phyloP scores from a whole-genome alignment of 2,329 filamentous ascomycete species.

The Microsporum ferrugineum region DNA sequence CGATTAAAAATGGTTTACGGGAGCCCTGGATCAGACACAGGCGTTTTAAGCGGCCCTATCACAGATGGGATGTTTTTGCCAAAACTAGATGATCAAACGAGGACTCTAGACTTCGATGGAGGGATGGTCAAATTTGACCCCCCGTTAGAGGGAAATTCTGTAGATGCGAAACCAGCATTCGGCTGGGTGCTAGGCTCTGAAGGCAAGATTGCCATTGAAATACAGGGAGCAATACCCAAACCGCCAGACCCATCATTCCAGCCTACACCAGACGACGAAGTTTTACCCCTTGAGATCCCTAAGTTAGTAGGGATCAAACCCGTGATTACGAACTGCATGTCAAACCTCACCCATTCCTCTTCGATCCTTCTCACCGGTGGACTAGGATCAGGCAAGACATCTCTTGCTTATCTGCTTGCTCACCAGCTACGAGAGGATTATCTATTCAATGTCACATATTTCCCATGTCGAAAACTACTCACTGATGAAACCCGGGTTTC shows the following conservation, averaged over 20 bases:
- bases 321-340: constrained; percentile 59
- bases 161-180: constrained; percentile 25
- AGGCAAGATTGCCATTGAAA: constrained; percentile 58
- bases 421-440: constrained; percentile 59
- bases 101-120: constrained; percentile 61
- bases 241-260: constrained; percentile 42
- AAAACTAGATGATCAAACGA: constrained; percentile 44
- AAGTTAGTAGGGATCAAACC: constrained; percentile 74
- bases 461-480: constrained; percentile 73
- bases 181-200: constrained; percentile 71
- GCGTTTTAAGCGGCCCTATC: constrained; percentile 68
- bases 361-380: constrained; percentile 83
- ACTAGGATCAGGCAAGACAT: constrained; percentile 81
- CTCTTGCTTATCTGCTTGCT: constrained; percentile 63
- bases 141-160: constrained; percentile 26
- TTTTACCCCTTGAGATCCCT: constrained; percentile 44
- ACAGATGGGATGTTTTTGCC: constrained; percentile 78
- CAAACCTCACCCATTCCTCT: constrained; percentile 70
- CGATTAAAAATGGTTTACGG: constrained; percentile 62
- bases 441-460: constrained; percentile 74
- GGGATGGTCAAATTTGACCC: constrained; percentile 72
- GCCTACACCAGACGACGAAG: constrained; percentile 41
- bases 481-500: constrained; percentile 84
- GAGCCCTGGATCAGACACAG: constrained; percentile 43
- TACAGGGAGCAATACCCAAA: constrained; percentile 61